Evolutionary conservation across 306 rosid genomes (phyloP).

Genomic region (Hylodesmum podocarpum): DNA sequence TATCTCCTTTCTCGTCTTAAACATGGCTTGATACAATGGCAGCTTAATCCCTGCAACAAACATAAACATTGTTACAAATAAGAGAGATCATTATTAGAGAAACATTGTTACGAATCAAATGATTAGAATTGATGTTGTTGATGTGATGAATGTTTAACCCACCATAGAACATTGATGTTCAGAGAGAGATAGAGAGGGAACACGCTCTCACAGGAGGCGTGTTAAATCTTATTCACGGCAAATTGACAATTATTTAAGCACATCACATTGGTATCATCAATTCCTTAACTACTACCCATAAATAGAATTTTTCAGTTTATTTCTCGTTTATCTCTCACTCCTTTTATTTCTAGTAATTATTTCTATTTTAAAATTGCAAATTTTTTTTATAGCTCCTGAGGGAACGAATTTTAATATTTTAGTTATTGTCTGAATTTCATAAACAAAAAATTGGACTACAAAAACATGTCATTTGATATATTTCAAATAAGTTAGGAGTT

Average conservation of each 20-base stretch:
- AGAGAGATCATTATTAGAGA: not conserved
- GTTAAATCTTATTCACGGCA: slow-evolving; percentile 16
- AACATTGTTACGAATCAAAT: slow-evolving; percentile 5
- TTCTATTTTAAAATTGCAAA: too few relatives aligned
- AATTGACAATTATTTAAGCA: slow-evolving; percentile 10
- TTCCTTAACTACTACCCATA: slow-evolving; percentile 9
- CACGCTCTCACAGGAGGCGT: slow-evolving; percentile 36
- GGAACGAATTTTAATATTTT: too few relatives aligned
- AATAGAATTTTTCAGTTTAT: slow-evolving; percentile 4
- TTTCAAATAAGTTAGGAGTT: too few relatives aligned
- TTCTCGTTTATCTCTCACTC: not conserved
- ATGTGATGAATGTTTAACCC: slow-evolving; percentile 19
- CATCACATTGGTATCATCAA: not conserved
- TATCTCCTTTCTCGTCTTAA: not conserved
- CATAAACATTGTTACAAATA: slow-evolving; percentile 10
- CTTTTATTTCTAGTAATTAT: too few relatives aligned
- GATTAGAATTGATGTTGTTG: not conserved
- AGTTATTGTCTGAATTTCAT: too few relatives aligned
- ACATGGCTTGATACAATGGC: not conserved
- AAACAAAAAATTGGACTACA: too few relatives aligned
- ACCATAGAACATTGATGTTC: slow-evolving; percentile 34
- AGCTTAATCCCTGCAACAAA: slow-evolving; percentile 37
- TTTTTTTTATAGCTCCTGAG: too few relatives aligned
- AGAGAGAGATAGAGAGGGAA: slow-evolving; percentile 29
- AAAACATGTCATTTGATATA: too few relatives aligned